A percentile compares a stretch with the other conserved stretches of the same genome.
Evolutionary conservation across 2,329 filamentous ascomycete genomes (phyloP).

Genomic region (Xylaria polymorpha): DNA sequence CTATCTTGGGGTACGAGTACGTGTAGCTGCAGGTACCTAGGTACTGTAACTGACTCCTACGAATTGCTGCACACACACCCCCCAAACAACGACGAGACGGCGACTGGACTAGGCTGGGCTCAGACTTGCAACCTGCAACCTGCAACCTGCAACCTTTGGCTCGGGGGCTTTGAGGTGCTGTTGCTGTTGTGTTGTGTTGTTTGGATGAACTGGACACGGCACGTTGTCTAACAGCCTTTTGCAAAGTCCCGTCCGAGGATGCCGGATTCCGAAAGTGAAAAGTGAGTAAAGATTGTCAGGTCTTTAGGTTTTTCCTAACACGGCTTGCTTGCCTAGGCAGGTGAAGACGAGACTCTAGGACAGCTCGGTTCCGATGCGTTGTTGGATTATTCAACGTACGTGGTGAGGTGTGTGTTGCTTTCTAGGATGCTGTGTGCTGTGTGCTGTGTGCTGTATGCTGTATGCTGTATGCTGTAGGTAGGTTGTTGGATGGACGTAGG

Average conservation of each 20-base stretch:
- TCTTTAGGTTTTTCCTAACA: conserved; percentile 25
- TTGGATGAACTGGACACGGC: conserved; percentile 35
- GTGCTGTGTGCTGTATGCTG: too few species aligned
- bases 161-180: conserved; percentile 23
- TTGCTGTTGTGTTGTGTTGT: conserved; percentile 10
- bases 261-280: conserved; percentile 44
- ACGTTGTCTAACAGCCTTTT: conserved; percentile 27
- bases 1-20: conserved; percentile 31
- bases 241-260: conserved; percentile 39
- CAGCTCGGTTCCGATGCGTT: conserved; percentile 2
- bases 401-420: not conserved
- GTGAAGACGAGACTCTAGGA: conserved; percentile 21
- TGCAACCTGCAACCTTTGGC: not conserved
- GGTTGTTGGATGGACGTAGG: not conserved
- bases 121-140: conserved; percentile 11
- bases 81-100: conserved; percentile 29
- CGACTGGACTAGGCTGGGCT: conserved; percentile 38
- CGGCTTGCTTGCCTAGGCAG: conserved; percentile 43
- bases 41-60: not conserved
- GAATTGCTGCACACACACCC: conserved; percentile 23
- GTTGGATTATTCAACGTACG: not conserved
- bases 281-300: conserved; percentile 34
- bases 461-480: too few species aligned
- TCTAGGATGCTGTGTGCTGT: too few species aligned
- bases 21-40: conserved; percentile 22